Conservation (phyloP, 2,329 filamentous ascomycete genomes). For the Neofusicoccum parvum region DNA sequence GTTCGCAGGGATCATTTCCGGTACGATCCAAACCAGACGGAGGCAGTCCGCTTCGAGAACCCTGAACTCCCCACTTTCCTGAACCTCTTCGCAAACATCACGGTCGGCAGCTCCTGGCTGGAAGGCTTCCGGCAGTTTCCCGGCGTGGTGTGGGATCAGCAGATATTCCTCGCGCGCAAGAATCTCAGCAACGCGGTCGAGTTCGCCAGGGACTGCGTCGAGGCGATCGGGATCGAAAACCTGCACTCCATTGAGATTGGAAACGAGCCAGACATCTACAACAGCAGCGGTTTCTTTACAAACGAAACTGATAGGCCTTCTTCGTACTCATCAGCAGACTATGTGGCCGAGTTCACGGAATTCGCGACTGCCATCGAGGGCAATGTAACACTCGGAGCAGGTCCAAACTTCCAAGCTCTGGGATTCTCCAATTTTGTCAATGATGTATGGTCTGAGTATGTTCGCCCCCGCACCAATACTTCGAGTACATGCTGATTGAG, state of each 20-base stretch:
- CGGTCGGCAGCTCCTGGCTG: neutral
- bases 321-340: neutral
- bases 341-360: neutral
- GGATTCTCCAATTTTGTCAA: constrained; percentile 7
- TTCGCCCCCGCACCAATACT: no score
- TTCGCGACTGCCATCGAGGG: neutral
- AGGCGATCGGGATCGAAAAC: neutral
- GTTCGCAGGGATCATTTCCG: constrained; percentile 8
- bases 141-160: constrained; percentile 7
- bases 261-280: constrained; percentile 15
- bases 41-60: neutral
- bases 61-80: neutral
- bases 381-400: neutral
- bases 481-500: neutral
- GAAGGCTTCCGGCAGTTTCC: neutral
- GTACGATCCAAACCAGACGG: constrained; percentile 1
- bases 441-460: constrained; percentile 2
- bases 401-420: constrained; percentile 7
- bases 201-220: constrained; percentile 7
- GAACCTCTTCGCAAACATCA: constrained; percentile 2
- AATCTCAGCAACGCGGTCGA: constrained; percentile 6
- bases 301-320: neutral
- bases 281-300: neutral
- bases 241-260: constrained; percentile 8
- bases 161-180: constrained; percentile 1